Evolutionary conservation across 129 eudicot species (phyloP).

Genomic region (Lactuca sativa): DNA sequence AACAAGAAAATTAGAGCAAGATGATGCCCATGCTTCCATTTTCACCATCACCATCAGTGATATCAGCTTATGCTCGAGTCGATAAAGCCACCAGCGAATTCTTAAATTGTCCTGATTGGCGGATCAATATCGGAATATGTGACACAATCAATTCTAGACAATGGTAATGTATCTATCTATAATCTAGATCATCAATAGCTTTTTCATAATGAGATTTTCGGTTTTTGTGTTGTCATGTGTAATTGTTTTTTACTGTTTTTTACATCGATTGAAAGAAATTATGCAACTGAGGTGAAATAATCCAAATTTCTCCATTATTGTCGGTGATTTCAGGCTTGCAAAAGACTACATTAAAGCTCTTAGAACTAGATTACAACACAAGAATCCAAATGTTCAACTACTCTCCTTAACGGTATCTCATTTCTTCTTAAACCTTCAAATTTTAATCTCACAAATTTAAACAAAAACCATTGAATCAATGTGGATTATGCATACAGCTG

Average conservation of each 20-base stretch:
- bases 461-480: background rate
- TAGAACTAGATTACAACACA: constrained; percentile 81
- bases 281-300: background rate
- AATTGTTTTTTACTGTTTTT: constrained; percentile 7
- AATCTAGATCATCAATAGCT: background rate
- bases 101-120: constrained; percentile 87
- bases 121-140: constrained; percentile 74
- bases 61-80: constrained; percentile 64
- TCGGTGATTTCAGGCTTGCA: constrained; percentile 57
- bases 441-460: too few species aligned
- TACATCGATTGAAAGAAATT: background rate
- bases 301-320: background rate
- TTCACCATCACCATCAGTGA: constrained; percentile 48
- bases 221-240: constrained; percentile 3
- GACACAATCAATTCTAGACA: constrained; percentile 74
- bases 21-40: constrained; percentile 42
- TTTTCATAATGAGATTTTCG: constrained; percentile 5
- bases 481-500: constrained; percentile 44
- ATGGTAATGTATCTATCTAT: constrained; percentile 35
- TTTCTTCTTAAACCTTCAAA: background rate
- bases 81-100: constrained; percentile 97
- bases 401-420: constrained; percentile 81
- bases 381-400: constrained; percentile 85
- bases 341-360: constrained; percentile 80
- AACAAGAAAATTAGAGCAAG: constrained; percentile 6